Percentiles rank a stretch among this genome's conserved stretches.
phyloP scores from a whole-genome alignment of 768 basidiomycete species.

The Wakefieldia striispora region DNA sequence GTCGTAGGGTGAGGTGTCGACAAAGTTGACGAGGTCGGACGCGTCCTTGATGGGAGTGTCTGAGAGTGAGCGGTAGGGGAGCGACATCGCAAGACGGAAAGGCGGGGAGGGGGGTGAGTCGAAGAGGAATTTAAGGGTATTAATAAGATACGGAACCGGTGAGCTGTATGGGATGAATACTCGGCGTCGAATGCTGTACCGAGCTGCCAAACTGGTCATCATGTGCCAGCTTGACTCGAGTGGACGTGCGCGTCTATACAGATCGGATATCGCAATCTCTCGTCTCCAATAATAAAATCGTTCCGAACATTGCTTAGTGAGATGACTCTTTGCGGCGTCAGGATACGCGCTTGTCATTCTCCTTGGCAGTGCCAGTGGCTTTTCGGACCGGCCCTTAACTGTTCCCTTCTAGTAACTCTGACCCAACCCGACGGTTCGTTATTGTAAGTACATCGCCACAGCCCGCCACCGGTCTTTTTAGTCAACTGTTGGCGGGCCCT shows the following conservation, averaged over 20 bases:
- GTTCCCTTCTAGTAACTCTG: not conserved
- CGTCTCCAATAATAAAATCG: conserved; percentile 18
- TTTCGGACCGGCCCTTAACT: conserved; percentile 24
- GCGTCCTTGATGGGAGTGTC: conserved; percentile 23
- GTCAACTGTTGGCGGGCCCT: no score
- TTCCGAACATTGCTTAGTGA: not conserved
- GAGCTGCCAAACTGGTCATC: conserved; percentile 36
- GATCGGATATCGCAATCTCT: conserved; percentile 15
- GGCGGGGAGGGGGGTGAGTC: conserved; percentile 22
- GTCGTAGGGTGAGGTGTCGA: conserved; percentile 44
- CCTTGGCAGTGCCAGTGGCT: conserved; percentile 7
- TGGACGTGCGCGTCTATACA: conserved; percentile 14
- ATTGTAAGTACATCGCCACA: conserved; percentile 36
- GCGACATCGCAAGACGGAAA: conserved; percentile 40
- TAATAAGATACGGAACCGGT: conserved; percentile 39
- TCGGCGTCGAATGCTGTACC: conserved; percentile 29
- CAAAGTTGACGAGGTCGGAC: conserved; percentile 31
- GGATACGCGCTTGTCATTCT: no score
- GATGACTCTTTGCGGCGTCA: conserved; percentile 18
- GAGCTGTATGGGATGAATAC: conserved; percentile 8
- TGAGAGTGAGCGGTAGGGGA: conserved; percentile 30
- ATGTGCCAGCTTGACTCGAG: conserved; percentile 42
- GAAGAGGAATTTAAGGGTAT: conserved; percentile 20
- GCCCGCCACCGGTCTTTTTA: conserved; percentile 31
- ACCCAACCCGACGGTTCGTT: conserved; percentile 13